A percentile compares a stretch with the other conserved stretches of the same genome.
Conservation (phyloP, 2,329 filamentous ascomycete species). For the Dissoconium aciculare region DNA sequence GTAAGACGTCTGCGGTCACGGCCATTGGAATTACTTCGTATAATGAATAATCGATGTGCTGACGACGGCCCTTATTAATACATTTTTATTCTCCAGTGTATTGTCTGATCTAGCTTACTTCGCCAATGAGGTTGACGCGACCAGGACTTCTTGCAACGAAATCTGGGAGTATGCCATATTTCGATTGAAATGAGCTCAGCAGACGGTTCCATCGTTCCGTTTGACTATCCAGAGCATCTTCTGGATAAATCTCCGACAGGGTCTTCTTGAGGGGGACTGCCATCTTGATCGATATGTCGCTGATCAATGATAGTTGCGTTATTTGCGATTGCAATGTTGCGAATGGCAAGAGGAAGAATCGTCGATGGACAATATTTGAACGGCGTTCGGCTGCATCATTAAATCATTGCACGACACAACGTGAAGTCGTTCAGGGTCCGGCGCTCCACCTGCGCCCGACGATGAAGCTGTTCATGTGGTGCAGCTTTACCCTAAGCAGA, state of each 20-base stretch:
- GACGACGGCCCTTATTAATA: slow-evolving; percentile 6
- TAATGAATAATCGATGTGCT: slow-evolving; percentile 94
- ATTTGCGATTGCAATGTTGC: no score
- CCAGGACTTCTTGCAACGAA: slow-evolving; percentile 86
- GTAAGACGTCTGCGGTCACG: slow-evolving; percentile 75
- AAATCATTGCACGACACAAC: no score
- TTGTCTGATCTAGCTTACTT: slow-evolving; percentile 29
- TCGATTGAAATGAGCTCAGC: slow-evolving; percentile 52
- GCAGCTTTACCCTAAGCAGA: no score
- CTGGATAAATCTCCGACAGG: slow-evolving; percentile 69
- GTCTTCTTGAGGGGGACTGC: slow-evolving; percentile 60
- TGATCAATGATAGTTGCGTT: no score
- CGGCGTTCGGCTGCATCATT: no score
- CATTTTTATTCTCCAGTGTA: neutral
- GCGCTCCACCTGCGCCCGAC: no score
- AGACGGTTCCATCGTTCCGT: slow-evolving; percentile 61
- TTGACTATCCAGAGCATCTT: slow-evolving; percentile 53
- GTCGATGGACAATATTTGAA: no score
- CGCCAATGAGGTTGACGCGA: slow-evolving; percentile 94
- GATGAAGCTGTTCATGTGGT: no score
- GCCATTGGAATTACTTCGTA: slow-evolving; percentile 95
- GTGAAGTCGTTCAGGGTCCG: no score
- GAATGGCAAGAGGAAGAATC: no score
- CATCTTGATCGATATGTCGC: no score
- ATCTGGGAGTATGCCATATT: slow-evolving; percentile 54